Evolutionary conservation across 2,329 filamentous ascomycete genomes (phyloP), one percentile per base, ranked within the genome.

Genomic region (Fusarium sororula): DNA sequence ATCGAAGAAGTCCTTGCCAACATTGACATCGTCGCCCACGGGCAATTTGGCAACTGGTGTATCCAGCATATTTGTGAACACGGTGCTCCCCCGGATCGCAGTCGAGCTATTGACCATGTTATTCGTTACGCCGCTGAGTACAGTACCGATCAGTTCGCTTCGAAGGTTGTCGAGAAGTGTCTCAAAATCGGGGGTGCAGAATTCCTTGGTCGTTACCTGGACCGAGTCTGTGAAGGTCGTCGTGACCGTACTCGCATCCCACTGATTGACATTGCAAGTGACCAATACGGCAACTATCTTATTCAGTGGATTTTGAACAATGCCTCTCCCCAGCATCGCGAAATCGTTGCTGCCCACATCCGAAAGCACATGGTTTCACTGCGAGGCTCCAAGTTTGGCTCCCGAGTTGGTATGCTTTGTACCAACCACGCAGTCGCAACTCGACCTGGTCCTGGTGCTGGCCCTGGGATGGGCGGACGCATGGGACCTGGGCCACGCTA

Each of bases 281-380:
- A 99, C 81, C 97, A 99, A 83, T 99, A 98, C 80, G 96, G 96
- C 78, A 99, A 99, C 85, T 99, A 99, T 80, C 89, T 99, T 73
- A 94, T 99, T 73, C 96, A 99, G 83, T 98, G 97, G 90, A 96
- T 99, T 80, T 87, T 99, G 80, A 95, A 94, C 77, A 94, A 98
- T 81, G 93, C 94, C 70, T 91, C 92, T 66, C 87, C 93, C 62
- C 94, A 97, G 81, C 96, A 98, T 81, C 94, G 95, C 66, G 97
- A 99, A 81, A 87, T 97, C 74, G 96, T 99, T 74, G 95, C 95
- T 54, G 92, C 91, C 64, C 96, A 99, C 81, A 97, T 99, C 78
- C 93, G 94, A 78, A 98, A 98, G 89, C 96, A 99, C 83, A 99
- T 99, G 96, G 96, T 99, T 14, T 99, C 96, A 64, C 92, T 99